phyloP scores from a whole-genome alignment of 140 eudicot species.

The Flaveria floridana region DNA sequence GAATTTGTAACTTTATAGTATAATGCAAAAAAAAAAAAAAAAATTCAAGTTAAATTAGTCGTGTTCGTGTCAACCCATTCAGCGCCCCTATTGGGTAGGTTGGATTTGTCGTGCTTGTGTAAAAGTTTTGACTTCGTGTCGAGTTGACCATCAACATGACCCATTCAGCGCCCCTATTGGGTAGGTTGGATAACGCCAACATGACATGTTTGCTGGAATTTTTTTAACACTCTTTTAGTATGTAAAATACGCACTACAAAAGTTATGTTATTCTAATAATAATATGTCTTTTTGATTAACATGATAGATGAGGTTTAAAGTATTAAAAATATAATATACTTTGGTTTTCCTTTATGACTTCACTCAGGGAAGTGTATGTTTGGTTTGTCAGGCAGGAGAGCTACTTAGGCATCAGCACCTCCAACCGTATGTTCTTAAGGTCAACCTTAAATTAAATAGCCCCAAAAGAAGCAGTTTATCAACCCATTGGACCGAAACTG shows the following conservation, averaged over 20 bases:
- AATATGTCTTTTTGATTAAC: background rate
- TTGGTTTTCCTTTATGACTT: slow-evolving; percentile 1
- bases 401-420: slow-evolving; percentile 80
- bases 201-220: no score
- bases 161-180: background rate
- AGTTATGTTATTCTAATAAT: background rate
- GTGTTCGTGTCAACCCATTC: background rate
- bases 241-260: background rate
- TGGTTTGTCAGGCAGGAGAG: slow-evolving; percentile 70
- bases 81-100: no score
- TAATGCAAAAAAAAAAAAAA: background rate
- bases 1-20: background rate
- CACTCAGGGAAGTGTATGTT: slow-evolving; percentile 18
- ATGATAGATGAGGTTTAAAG: background rate
- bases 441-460: slow-evolving; percentile 66
- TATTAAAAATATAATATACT: background rate
- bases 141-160: background rate
- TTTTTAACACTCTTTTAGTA: background rate
- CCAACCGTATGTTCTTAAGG: slow-evolving; percentile 72
- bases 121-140: background rate
- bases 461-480: slow-evolving; percentile 67
- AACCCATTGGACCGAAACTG: slow-evolving; percentile 53
- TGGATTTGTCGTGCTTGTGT: no score
- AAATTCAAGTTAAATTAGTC: background rate
- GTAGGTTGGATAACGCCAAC: background rate